Percentiles rank a stretch among this genome's conserved stretches.
phyloP scores from a whole-genome alignment of 306 rosid genomes.

The Trichosanthes cucumerina region DNA sequence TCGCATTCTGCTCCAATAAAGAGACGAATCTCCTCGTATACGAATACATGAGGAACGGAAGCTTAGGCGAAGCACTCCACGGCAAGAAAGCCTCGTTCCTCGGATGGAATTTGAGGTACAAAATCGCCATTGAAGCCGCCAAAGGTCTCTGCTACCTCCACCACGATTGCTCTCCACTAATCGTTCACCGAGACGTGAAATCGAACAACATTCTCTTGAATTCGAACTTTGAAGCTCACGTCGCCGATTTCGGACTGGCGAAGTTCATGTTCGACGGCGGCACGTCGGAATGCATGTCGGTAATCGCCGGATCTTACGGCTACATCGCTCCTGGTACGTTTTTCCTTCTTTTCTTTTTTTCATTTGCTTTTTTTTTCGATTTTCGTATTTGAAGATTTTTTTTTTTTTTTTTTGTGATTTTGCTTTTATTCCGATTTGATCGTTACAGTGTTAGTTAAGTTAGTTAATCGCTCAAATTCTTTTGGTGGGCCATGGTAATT shows the following conservation, averaged over 20 bases:
- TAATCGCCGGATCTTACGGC: conserved; percentile 85
- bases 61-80: conserved; percentile 75
- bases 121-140: conserved; percentile 66
- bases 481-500: not conserved
- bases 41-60: conserved; percentile 85
- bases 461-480: not conserved
- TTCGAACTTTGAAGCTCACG: conserved; percentile 76
- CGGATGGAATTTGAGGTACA: conserved; percentile 70
- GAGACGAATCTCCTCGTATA: conserved; percentile 67
- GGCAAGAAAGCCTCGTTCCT: conserved; percentile 44
- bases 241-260: conserved; percentile 84
- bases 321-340: conserved; percentile 90
- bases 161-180: conserved; percentile 80
- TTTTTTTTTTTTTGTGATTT: not conserved
- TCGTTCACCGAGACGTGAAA: conserved; percentile 74
- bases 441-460: conserved; percentile 4
- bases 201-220: conserved; percentile 75
- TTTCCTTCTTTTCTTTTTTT: not conserved
- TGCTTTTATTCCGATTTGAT: not conserved
- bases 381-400: not conserved
- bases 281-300: conserved; percentile 79
- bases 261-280: conserved; percentile 66
- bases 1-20: conserved; percentile 74
- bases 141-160: conserved; percentile 80
- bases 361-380: not conserved